phyloP scores from a whole-genome alignment of 2,329 filamentous ascomycete species.

The Fusarium illudens region DNA sequence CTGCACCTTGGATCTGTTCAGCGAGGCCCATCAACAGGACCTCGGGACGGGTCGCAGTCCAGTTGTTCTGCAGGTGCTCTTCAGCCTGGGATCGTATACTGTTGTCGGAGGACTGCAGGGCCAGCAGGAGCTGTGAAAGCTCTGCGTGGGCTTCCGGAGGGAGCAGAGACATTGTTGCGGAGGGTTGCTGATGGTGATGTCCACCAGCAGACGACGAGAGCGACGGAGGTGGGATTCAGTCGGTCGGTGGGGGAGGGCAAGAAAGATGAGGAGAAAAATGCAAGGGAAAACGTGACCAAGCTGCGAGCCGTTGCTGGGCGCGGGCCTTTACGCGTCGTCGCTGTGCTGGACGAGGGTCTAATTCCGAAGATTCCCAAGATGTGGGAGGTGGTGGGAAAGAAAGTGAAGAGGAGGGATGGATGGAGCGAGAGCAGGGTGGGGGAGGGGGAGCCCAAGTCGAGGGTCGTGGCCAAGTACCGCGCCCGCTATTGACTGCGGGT shows the following conservation, averaged over 20 bases:
- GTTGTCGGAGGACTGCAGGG: conserved; percentile 91
- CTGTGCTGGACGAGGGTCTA: conserved; percentile 27
- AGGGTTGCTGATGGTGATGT: conserved; percentile 41
- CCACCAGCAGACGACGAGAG: conserved; percentile 42
- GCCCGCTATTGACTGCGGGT: conserved; percentile 6
- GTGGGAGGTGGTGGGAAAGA: conserved; percentile 37
- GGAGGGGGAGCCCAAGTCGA: conserved; percentile 38
- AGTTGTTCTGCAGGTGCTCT: conserved; percentile 89
- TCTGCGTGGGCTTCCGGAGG: conserved; percentile 84
- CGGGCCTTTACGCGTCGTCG: conserved; percentile 31
- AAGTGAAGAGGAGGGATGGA: conserved; percentile 37
- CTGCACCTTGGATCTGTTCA: conserved; percentile 86
- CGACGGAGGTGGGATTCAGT: conserved; percentile 19
- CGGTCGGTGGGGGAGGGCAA: conserved; percentile 8
- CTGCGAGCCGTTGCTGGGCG: conserved; percentile 32
- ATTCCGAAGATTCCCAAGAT: conserved; percentile 37
- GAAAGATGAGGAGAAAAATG: not conserved
- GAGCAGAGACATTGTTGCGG: conserved; percentile 78
- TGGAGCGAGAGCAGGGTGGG: conserved; percentile 40
- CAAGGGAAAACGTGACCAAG: conserved; percentile 12
- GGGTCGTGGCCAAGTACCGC: conserved; percentile 20
- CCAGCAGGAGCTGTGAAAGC: conserved; percentile 85
- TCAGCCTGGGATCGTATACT: conserved; percentile 84
- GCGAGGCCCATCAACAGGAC: conserved; percentile 92
- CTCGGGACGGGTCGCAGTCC: conserved; percentile 83